These are phyloP conservation scores for Jatropha podagrica DNA, from an alignment of 441 rosid genomes.

Conservation along the genomic window DNA sequence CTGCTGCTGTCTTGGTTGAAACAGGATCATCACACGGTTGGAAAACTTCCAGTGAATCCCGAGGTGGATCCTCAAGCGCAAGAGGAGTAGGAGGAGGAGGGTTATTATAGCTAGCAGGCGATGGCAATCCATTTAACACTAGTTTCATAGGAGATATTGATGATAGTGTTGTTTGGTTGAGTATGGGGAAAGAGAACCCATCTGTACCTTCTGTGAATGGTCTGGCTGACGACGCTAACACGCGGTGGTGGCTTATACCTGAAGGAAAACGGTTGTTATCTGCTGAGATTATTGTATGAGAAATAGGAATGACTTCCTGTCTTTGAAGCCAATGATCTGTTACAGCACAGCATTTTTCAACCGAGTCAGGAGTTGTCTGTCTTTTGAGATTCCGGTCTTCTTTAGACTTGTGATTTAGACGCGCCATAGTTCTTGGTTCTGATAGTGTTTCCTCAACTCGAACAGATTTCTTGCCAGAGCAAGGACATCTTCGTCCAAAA, in stretches of 20 bases:
- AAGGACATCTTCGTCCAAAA: conserved; percentile 68
- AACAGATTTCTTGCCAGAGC: conserved; percentile 80
- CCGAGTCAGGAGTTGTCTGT: background rate
- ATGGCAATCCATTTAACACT: background rate
- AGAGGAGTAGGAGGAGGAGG: background rate
- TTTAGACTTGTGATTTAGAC: conserved; percentile 2
- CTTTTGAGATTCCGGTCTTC: conserved; percentile 2
- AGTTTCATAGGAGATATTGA: conserved; percentile 26
- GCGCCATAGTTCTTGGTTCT: conserved; percentile 36
- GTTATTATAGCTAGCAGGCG: no score
- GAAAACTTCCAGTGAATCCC: conserved; percentile 55
- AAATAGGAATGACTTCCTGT: conserved; percentile 17
- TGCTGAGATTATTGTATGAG: conserved; percentile 36
- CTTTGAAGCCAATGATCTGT: conserved; percentile 26
- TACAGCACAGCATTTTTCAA: conserved; percentile 10
- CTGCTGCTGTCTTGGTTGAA: conserved; percentile 26
- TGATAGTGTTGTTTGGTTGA: conserved; percentile 33
- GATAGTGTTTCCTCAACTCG: conserved; percentile 56
- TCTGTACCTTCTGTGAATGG: conserved; percentile 13
- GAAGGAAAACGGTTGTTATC: conserved; percentile 26
- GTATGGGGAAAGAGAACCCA: conserved; percentile 60
- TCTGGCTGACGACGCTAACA: conserved; percentile 23
- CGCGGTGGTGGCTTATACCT: conserved; percentile 19
- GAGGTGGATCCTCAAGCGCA: conserved; percentile 36
- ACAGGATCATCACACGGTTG: conserved; percentile 28